Evolutionary conservation across 2,329 filamentous ascomycete genomes (phyloP), one percentile per base, ranked within the genome.

Genomic region (Aspergillus fumigatus): DNA sequence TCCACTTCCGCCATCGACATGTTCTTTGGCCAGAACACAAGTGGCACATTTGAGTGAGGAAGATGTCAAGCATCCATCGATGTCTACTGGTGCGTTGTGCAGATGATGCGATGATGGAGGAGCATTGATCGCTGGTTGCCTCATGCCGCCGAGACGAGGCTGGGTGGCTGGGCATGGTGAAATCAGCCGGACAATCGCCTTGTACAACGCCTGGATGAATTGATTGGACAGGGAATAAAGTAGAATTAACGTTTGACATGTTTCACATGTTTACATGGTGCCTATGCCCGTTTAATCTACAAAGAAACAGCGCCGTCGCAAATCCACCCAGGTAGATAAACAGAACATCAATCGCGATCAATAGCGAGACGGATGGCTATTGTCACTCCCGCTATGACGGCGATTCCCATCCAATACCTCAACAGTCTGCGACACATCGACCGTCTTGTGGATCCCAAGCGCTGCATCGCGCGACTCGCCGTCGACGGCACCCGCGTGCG

Each of bases 401-500:
- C 25, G 25, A 26, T 26, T 27, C 26, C 21, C n/a, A n/a, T 59
- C 54, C 40, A 62, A 19, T 45, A 65, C 41, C 55, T 66, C 64
- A 27, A 65, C 56, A 1, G 62, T 66, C 52, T 66, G 64, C 51
- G 58, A 59, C 23, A 66, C 63, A 50, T 65, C 60, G 3, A 66
- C 51, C 4, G 63, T 64, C 52, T 66, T 66, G 17, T 64, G 63
- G 21, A 66, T 66, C 1, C 59, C 54, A 2, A 27, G 14, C 8
- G 40, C 54, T 5, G 55, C 55, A 8, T 58, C 54, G 4, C n/a
- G 11, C 5, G 50, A 35, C 27, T 26, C 48, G 35, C 52, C 41
- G 14, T 69, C 68, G 0, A 63, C 65, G 0, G 59, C 58, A 1
- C 66, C 69, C 1, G 69, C 67, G 41, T 61, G 69, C 2, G 67